Percentiles rank a stretch among this genome's conserved stretches.
phyloP scores from a whole-genome alignment of 2,329 filamentous ascomycete species.

The Onygena corvina region DNA sequence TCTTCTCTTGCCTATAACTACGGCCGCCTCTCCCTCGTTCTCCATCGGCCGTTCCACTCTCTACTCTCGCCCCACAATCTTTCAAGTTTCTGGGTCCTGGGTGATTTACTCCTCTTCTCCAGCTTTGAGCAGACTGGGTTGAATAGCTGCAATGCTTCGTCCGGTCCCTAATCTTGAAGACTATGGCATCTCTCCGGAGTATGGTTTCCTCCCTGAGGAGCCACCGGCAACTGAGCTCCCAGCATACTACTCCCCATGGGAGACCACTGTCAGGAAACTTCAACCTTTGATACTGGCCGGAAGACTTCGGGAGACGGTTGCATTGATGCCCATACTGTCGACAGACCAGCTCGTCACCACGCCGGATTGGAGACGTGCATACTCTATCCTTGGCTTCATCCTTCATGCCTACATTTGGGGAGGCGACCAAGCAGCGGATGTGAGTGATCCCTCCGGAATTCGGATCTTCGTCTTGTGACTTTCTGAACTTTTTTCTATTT shows the following conservation, averaged over 20 bases:
- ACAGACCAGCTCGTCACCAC: conserved; percentile 70
- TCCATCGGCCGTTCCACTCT: not conserved
- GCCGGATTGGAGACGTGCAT: conserved; percentile 82
- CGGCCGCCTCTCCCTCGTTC: not conserved
- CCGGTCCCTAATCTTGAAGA: conserved; percentile 48
- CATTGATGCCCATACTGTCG: conserved; percentile 70
- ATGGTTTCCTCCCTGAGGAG: conserved; percentile 79
- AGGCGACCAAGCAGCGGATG: conserved; percentile 60
- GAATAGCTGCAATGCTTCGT: conserved; percentile 30
- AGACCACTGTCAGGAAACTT: conserved; percentile 70
- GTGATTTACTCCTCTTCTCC: not conserved
- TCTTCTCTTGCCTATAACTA: not conserved
- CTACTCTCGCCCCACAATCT: not conserved
- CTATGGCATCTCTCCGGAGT: conserved; percentile 53
- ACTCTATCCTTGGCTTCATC: conserved; percentile 65
- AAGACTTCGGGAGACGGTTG: conserved; percentile 65
- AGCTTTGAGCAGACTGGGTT: too few relatives aligned
- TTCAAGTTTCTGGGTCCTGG: too few relatives aligned
- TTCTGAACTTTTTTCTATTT: not conserved
- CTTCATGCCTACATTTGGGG: conserved; percentile 87
- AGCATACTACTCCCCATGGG: conserved; percentile 92
- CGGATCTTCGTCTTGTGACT: not conserved
- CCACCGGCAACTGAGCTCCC: conserved; percentile 68
- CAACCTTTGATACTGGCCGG: conserved; percentile 78
- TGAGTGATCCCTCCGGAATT: conserved; percentile 30